phyloP scores from a whole-genome alignment of 768 basidiomycete genomes.

The Termitomyces titanicus region DNA sequence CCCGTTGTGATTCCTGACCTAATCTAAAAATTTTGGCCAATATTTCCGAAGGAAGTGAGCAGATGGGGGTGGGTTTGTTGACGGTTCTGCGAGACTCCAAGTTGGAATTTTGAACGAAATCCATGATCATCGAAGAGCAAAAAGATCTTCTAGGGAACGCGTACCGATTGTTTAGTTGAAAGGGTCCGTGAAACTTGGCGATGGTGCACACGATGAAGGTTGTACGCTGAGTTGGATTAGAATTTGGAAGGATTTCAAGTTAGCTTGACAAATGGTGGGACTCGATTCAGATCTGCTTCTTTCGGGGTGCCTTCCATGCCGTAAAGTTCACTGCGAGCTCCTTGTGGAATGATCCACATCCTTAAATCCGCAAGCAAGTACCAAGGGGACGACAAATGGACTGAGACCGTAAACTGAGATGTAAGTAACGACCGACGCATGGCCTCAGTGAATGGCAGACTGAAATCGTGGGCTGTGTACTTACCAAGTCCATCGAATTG shows the following conservation, averaged over 20 bases:
- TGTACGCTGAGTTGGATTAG: neutral
- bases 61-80: conserved; percentile 15
- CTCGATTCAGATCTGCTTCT: neutral
- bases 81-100: neutral
- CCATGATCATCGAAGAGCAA: neutral
- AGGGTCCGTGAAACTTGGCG: neutral
- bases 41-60: conserved; percentile 27
- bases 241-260: neutral
- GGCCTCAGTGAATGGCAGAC: neutral
- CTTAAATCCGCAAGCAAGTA: neutral
- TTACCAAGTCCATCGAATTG: neutral
- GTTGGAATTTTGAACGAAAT: neutral
- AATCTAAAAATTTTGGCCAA: conserved; percentile 29
- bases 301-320: neutral
- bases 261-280: neutral
- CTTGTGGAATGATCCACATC: neutral
- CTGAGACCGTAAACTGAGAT: neutral
- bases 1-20: conserved; percentile 17
- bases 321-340: neutral
- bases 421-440: neutral
- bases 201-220: neutral
- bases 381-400: neutral
- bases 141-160: neutral
- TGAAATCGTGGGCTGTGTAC: neutral
- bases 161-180: neutral